Conservation (phyloP, 1,284 basidiomycete species). For the Phlebopus sp. region DNA sequence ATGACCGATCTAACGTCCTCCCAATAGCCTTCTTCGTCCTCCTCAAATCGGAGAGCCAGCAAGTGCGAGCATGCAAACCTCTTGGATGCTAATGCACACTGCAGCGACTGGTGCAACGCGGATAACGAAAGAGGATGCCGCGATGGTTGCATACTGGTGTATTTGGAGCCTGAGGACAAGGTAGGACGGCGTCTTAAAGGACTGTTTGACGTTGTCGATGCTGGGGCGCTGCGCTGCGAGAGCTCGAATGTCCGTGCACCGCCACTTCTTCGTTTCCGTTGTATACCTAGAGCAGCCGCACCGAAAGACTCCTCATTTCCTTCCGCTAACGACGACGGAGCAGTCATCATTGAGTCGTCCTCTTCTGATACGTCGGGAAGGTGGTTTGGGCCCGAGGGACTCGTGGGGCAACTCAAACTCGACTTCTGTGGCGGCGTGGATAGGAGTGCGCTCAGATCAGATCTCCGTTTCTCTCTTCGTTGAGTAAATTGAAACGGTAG, state of each 20-base stretch:
- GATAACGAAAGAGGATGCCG: conserved; percentile 66
- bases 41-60: conserved; percentile 67
- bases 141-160: conserved; percentile 57
- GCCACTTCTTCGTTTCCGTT: conserved; percentile 47
- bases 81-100: conserved; percentile 63
- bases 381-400: conserved; percentile 17
- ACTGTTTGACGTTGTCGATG: conserved; percentile 25
- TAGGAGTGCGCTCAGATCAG: conserved; percentile 50
- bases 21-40: conserved; percentile 70
- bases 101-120: conserved; percentile 56
- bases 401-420: conserved; percentile 17
- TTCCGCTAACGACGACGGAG: conserved; percentile 18
- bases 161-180: conserved; percentile 47
- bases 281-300: conserved; percentile 55
- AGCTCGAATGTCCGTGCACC: conserved; percentile 48
- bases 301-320: conserved; percentile 46
- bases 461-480: conserved; percentile 50
- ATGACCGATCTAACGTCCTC: conserved; percentile 75
- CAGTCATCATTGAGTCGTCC: conserved; percentile 28
- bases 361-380: conserved; percentile 44
- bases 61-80: conserved; percentile 75
- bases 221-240: conserved; percentile 21
- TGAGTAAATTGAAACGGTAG: conserved; percentile 37
- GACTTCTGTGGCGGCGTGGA: conserved; percentile 25
- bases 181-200: conserved; percentile 28